Percentiles rank a stretch among this genome's conserved stretches.
These are phyloP conservation scores for Zygosaccharomyces rouxii DNA, from an alignment of 805 yeast genomes.

Conservation along the genomic window DNA sequence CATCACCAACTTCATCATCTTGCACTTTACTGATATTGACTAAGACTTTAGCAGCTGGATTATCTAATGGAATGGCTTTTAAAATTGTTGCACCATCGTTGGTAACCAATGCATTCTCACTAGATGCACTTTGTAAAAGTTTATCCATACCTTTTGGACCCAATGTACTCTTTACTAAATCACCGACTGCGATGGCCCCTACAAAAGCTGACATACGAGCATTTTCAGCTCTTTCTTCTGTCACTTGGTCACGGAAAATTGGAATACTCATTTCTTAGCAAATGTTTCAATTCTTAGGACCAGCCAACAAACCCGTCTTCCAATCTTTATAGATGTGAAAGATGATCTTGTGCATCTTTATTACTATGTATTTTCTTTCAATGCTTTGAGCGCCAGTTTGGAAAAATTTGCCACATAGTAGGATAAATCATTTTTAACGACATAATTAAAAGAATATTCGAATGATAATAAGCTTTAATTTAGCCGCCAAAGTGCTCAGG, in stretches of 20 bases:
- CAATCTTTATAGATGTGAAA: background rate
- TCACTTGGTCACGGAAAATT: conserved; percentile 94
- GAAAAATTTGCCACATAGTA: conserved; percentile 8
- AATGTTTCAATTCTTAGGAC: background rate
- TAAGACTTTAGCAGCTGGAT: conserved; percentile 94
- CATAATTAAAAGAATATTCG: background rate
- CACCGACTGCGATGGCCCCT: conserved; percentile 99
- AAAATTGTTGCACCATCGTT: conserved; percentile 98
- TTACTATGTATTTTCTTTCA: background rate
- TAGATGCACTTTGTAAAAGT: conserved; percentile 77
- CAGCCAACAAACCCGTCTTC: background rate
- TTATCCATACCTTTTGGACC: conserved; percentile 99
- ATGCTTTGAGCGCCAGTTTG: conserved; percentile 2
- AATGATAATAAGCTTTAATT: background rate
- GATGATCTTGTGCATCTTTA: background rate
- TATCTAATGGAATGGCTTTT: conserved; percentile 89
- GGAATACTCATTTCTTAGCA: conserved; percentile 52
- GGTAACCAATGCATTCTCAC: conserved; percentile 76
- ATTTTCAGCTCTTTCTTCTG: conserved; percentile 96
- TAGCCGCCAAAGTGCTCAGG: background rate
- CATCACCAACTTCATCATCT: conserved; percentile 98
- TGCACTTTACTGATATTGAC: conserved; percentile 95
- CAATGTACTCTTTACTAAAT: conserved; percentile 84
- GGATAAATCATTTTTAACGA: conserved; percentile 1
- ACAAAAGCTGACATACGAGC: conserved; percentile 97